Percentiles rank a stretch among this genome's conserved stretches.
Conservation (phyloP, 164 flowering plant species). For the Vitis cinerea region DNA sequence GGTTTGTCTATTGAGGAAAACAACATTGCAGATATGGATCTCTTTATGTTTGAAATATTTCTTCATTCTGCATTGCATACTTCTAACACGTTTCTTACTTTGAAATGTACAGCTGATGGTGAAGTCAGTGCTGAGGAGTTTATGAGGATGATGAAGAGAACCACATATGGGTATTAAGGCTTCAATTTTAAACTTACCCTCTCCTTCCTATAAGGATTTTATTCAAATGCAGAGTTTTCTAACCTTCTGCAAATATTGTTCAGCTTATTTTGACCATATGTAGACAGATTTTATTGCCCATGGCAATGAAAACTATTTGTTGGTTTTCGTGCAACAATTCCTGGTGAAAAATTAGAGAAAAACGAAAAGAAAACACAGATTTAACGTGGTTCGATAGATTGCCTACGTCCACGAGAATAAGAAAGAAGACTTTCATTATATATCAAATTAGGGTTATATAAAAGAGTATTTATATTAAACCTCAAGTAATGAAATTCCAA, state of each 20-base stretch:
- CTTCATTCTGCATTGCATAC: neutral
- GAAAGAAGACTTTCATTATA: too few relatives aligned
- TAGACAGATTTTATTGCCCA: too few relatives aligned
- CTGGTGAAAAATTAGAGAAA: too few relatives aligned
- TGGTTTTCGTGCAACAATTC: too few relatives aligned
- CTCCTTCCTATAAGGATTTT: too few relatives aligned
- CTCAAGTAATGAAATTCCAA: too few relatives aligned
- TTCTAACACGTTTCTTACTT: neutral
- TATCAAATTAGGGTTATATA: too few relatives aligned
- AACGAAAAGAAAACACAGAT: too few relatives aligned
- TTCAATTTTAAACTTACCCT: neutral
- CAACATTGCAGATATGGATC: neutral
- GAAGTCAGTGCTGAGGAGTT: constrained; percentile 82
- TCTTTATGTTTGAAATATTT: neutral
- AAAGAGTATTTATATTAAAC: too few relatives aligned
- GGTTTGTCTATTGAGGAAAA: neutral
- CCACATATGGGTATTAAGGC: constrained; percentile 52
- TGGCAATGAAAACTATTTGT: too few relatives aligned
- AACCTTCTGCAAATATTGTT: neutral
- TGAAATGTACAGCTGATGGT: constrained; percentile 64
- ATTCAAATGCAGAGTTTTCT: neutral
- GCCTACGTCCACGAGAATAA: too few relatives aligned
- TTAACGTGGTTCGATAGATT: too few relatives aligned
- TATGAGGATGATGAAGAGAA: constrained; percentile 84
- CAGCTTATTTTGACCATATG: neutral